These are phyloP conservation scores for Scenedesmus sp. DNA, from an alignment of 163 green algal genomes.

Conservation along the genomic window DNA sequence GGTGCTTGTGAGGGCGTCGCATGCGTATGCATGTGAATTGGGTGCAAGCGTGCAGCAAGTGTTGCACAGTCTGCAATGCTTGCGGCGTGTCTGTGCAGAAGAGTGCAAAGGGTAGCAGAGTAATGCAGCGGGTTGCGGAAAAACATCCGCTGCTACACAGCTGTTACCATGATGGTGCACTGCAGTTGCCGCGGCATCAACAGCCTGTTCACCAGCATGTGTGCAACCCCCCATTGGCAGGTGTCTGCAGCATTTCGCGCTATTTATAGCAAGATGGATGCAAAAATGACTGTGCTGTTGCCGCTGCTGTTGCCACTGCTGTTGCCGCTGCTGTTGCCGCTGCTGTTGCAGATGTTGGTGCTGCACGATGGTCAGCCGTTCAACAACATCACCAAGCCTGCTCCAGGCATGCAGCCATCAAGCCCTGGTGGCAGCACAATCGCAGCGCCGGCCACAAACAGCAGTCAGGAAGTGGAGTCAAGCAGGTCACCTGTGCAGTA, in stretches of 20 bases:
- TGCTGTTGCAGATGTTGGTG: conserved; percentile 23
- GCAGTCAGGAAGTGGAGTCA: background rate
- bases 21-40: background rate
- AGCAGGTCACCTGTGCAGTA: background rate
- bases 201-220: too few relatives aligned
- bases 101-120: too few relatives aligned
- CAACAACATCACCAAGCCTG: conserved; percentile 25
- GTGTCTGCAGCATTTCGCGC: too few relatives aligned
- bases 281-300: too few relatives aligned
- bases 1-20: background rate
- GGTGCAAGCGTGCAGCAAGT: background rate
- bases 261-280: too few relatives aligned
- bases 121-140: too few relatives aligned
- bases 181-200: too few relatives aligned
- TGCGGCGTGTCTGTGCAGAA: background rate
- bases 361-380: conserved; percentile 18
- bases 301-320: background rate
- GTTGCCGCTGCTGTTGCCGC: background rate
- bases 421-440: background rate
- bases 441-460: background rate
- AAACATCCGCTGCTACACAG: too few relatives aligned
- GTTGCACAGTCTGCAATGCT: background rate
- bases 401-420: background rate
- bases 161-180: too few relatives aligned
- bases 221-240: too few relatives aligned